Conservation (phyloP, 768 basidiomycete species). For the Hericium rajendrae region DNA sequence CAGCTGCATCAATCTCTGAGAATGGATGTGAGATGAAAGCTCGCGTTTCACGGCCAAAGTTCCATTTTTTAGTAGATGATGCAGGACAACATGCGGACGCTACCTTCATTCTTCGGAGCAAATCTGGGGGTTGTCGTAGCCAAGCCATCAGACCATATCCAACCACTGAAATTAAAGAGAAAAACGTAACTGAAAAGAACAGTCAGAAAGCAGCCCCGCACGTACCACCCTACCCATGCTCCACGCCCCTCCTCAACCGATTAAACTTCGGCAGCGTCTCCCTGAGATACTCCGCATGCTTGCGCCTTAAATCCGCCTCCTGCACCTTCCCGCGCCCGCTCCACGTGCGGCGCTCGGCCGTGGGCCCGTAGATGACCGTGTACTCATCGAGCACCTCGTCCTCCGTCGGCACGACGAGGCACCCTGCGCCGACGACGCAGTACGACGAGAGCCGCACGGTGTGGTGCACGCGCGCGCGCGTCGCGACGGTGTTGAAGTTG, state of each 20-base stretch:
- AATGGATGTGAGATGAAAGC: no score
- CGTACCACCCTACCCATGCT: constrained; percentile 2
- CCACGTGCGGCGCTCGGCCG: constrained; percentile 69
- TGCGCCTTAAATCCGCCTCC: constrained; percentile 72
- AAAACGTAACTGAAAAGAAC: no score
- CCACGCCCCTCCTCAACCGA: constrained; percentile 32
- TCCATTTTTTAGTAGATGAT: no score
- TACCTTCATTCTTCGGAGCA: no score
- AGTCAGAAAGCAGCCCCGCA: background rate
- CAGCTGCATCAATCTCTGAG: no score
- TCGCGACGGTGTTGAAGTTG: constrained; percentile 77
- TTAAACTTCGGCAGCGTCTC: constrained; percentile 93
- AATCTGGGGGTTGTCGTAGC: no score
- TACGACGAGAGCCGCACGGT: constrained; percentile 70
- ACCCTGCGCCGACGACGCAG: constrained; percentile 77
- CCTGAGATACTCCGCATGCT: constrained; percentile 85
- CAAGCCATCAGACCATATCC: no score
- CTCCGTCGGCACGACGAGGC: constrained; percentile 68
- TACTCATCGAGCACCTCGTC: constrained; percentile 75
- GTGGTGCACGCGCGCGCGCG: constrained; percentile 75
- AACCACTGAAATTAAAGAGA: no score
- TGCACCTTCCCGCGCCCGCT: constrained; percentile 78
- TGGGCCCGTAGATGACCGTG: constrained; percentile 75
- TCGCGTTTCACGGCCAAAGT: no score
- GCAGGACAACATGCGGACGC: no score